phyloP scores from a whole-genome alignment of 164 flowering plant species.

The Paratinospora sagittata region DNA sequence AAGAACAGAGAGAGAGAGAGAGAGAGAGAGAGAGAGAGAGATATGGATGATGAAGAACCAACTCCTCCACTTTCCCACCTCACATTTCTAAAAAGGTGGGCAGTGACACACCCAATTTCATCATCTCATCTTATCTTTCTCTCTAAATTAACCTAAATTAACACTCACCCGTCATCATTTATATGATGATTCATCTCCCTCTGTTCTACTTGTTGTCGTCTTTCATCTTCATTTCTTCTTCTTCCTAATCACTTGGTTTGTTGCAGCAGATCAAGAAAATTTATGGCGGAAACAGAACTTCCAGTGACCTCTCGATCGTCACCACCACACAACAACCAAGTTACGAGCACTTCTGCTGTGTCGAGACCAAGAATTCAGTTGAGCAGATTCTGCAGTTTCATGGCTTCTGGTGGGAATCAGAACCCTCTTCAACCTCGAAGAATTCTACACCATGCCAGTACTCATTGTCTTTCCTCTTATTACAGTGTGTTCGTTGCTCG shows the following conservation, averaged over 20 bases:
- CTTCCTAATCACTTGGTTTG: not conserved
- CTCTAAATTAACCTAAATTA: not conserved
- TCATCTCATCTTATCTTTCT: slow-evolving; percentile 9
- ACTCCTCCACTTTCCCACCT: slow-evolving; percentile 26
- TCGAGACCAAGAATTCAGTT: slow-evolving; percentile 21
- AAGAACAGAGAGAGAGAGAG: not conserved
- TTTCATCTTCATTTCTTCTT: not conserved
- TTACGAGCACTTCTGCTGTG: slow-evolving; percentile 1
- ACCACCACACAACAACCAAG: slow-evolving; percentile 18
- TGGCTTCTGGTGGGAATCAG: slow-evolving; percentile 22
- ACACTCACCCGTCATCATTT: too few relatives aligned
- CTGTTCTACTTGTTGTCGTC: slow-evolving; percentile 6
- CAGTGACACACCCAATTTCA: slow-evolving; percentile 36
- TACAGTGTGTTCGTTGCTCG: slow-evolving; percentile 94
- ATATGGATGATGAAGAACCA: slow-evolving; percentile 33
- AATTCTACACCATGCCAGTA: slow-evolving; percentile 38
- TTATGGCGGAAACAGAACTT: slow-evolving; percentile 10
- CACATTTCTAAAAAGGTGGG: slow-evolving; percentile 34
- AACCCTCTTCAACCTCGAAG: slow-evolving; percentile 29
- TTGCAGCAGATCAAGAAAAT: not conserved
- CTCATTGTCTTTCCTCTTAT: slow-evolving; percentile 74
- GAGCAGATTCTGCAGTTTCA: slow-evolving; percentile 24
- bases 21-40: not conserved
- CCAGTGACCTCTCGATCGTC: slow-evolving; percentile 25
- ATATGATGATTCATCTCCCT: not conserved